Evolutionary conservation across 495 filamentous ascomycete genomes (phyloP).

Genomic region (Chaetomidium leptoderma): DNA sequence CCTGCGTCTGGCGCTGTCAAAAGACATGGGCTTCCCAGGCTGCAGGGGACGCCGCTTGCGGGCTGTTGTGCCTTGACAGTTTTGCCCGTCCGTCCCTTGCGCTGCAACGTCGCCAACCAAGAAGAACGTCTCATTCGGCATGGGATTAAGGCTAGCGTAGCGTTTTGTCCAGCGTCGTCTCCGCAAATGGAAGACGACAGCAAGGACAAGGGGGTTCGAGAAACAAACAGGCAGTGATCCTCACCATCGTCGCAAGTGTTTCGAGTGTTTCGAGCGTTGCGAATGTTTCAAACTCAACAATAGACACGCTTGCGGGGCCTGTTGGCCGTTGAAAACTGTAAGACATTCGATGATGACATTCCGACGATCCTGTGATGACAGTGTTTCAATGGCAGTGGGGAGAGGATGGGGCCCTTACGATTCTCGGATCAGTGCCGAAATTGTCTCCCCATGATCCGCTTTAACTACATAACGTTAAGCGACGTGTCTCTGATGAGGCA

Average conservation of each 20-base stretch:
- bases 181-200: constrained; percentile 11
- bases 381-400: neutral
- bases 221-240: constrained; percentile 7
- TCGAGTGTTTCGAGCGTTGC: constrained; percentile 5
- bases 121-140: constrained; percentile 3
- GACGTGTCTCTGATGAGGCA: neutral
- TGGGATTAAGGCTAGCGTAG: constrained; percentile 3
- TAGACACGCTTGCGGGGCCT: neutral
- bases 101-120: constrained; percentile 19
- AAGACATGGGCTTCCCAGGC: constrained; percentile 11
- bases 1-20: neutral
- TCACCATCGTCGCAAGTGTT: constrained; percentile 16
- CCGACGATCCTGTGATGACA: neutral
- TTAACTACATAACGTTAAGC: constrained; percentile 2
- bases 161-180: neutral
- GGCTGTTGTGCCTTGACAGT: constrained; percentile 11
- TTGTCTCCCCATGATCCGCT: neutral
- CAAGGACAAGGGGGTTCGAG: constrained; percentile 1
- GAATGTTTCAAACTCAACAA: constrained; percentile 6
- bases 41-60: constrained; percentile 3
- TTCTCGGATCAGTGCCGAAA: constrained; percentile 16
- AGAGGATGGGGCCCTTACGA: neutral
- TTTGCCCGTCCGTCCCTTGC: constrained; percentile 10
- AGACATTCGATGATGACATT: neutral
- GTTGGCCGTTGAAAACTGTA: neutral